Percentiles rank a stretch among this genome's conserved stretches.
Evolutionary conservation across 1,284 basidiomycete genomes (phyloP).

Genomic region (Prillingera fragicola): DNA sequence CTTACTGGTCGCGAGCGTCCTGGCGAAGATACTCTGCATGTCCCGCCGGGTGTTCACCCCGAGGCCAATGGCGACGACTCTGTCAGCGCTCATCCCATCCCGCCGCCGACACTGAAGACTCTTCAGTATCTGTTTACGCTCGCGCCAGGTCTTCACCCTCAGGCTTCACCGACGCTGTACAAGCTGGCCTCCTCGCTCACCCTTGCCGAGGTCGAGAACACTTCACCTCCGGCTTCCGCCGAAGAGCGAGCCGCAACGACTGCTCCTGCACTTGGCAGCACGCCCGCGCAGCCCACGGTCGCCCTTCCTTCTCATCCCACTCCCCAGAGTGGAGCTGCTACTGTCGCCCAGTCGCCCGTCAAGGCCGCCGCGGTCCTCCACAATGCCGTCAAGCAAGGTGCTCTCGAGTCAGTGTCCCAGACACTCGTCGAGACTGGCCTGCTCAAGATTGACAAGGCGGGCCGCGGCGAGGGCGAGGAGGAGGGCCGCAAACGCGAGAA

Average conservation of each 20-base stretch:
- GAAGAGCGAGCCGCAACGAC: conserved; percentile 2
- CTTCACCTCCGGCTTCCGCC: too few species aligned
- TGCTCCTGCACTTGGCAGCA: neutral
- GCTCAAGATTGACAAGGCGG: conserved; percentile 40
- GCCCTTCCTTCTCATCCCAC: neutral
- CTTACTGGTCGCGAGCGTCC: conserved; percentile 34
- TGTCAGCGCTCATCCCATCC: conserved; percentile 4
- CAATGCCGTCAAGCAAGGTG: conserved; percentile 30
- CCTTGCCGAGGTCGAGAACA: conserved; percentile 24
- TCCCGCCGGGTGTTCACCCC: conserved; percentile 19
- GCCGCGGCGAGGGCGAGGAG: conserved; percentile 25
- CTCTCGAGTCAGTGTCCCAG: conserved; percentile 18
- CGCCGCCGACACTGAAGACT: conserved; percentile 27
- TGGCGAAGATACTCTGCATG: conserved; percentile 28
- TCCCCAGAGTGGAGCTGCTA: neutral
- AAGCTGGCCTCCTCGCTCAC: conserved; percentile 32
- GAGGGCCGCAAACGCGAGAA: conserved; percentile 34
- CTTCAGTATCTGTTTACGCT: conserved; percentile 38
- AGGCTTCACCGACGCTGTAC: conserved; percentile 38
- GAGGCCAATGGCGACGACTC: neutral
- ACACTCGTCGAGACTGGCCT: conserved; percentile 30
- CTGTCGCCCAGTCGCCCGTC: conserved; percentile 18
- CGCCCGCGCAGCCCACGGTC: neutral
- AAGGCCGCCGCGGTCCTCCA: conserved; percentile 27
- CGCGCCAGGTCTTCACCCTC: conserved; percentile 34